Evolutionary conservation across 2,329 filamentous ascomycete genomes (phyloP).

Genomic region (Curvularia sp.): DNA sequence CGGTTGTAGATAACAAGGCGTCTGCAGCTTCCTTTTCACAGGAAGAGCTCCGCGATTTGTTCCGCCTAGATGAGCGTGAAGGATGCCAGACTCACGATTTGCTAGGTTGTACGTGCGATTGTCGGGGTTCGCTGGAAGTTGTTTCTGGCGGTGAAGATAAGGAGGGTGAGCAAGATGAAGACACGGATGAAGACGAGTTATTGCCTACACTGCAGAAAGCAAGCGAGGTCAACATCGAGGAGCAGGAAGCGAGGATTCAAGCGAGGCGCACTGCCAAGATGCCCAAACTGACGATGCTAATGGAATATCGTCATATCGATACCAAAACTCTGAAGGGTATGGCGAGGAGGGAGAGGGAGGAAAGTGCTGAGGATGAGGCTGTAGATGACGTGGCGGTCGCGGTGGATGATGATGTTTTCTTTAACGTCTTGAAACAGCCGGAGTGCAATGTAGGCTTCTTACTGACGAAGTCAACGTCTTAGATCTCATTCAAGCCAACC

Average conservation of each 20-base stretch:
- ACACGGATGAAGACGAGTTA: conserved; percentile 25
- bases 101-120: conserved; percentile 67
- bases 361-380: conserved; percentile 16
- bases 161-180: conserved; percentile 23
- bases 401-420: conserved; percentile 61
- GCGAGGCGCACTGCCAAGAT: conserved; percentile 46
- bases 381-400: conserved; percentile 43
- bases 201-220: conserved; percentile 47
- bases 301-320: conserved; percentile 63
- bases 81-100: conserved; percentile 73
- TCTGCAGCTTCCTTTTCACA: conserved; percentile 67
- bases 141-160: conserved; percentile 25
- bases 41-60: conserved; percentile 71
- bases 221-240: conserved; percentile 56
- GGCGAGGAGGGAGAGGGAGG: not conserved
- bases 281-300: conserved; percentile 58
- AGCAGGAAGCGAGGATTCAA: conserved; percentile 53
- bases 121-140: conserved; percentile 53
- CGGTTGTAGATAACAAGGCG: conserved; percentile 72
- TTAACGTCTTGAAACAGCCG: conserved; percentile 57
- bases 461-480: conserved; percentile 54
- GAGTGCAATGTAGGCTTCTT: conserved; percentile 57
- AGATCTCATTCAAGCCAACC: not conserved
- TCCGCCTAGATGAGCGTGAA: conserved; percentile 67
- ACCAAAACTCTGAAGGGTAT: conserved; percentile 34